Base-by-base conservation (phyloP, 352 stramenopile species). In the Phytophthora sansomeana region DNA sequence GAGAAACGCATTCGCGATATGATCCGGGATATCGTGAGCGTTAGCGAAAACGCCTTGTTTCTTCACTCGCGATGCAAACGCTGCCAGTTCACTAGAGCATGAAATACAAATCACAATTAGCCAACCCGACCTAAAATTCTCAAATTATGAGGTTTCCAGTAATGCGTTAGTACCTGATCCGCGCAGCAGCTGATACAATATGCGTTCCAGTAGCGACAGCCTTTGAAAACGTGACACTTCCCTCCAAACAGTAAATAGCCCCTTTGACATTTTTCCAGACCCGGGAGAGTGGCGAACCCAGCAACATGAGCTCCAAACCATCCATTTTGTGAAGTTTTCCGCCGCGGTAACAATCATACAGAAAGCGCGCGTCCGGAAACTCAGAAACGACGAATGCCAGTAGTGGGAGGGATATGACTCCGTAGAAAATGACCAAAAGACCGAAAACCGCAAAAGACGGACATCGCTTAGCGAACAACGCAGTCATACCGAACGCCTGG, bases 241-340 rank as follows among this genome's bases (percentile, higher is more conserved):
- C 79, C 65, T 94, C 84, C 13, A 96, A 61, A 42, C 81, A 91
- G 51, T 92, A 90, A 35, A 92, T 74, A 10, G 72, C 79, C 0
- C 77, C 75, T 56, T 92, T 90, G 7, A 89, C 39, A 57, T 96
- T 96, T 51, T 79, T 63, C 87, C 85, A 94, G 38, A 96, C 82
- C 21, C 69, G 75, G 28, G 87, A 44, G 11, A 93, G 65, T 21
- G 85, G 83, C 3, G 87, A 93, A n/a, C 71, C 84, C 11, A 89
- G 63, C 57, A 94, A 55, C 55, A 92, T 71, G 26, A 95, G 77
- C 50, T 92, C 85, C 19, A 91, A 57, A 38, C 85, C 79, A 48
- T 95, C 82, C 29, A 82, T 77, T 24, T 68, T 21, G 11, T 90
- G 66, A 1, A 90, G 30, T 14, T 83, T 75, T n/a, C 74, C 73